phyloP scores from a whole-genome alignment of 352 stramenopile species.

The Phytopythium aichiense region DNA sequence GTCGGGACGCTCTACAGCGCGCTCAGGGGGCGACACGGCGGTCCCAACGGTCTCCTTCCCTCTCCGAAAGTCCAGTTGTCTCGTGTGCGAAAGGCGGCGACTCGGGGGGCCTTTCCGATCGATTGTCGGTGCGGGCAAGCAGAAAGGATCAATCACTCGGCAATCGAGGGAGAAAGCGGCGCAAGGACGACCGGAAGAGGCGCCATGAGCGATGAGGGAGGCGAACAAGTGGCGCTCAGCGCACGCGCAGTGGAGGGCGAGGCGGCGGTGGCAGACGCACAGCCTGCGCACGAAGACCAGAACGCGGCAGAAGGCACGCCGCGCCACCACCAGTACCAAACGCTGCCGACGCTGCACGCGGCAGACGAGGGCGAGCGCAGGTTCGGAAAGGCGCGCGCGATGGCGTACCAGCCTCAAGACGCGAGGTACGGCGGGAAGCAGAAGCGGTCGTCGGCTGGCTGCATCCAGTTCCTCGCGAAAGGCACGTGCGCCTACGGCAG shows the following conservation, averaged over 20 bases:
- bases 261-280: constrained; percentile 1
- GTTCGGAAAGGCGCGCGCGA: constrained; percentile 10
- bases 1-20: neutral
- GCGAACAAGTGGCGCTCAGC: constrained; percentile 32
- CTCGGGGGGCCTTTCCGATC: neutral
- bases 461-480: constrained; percentile 37
- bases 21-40: neutral
- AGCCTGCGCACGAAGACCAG: neutral
- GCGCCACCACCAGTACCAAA: constrained; percentile 15
- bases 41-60: neutral
- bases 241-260: constrained; percentile 14
- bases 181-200: neutral
- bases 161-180: too few relatives aligned
- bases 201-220: constrained; percentile 19
- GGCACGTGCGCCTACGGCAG: constrained; percentile 46
- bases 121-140: neutral
- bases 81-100: neutral
- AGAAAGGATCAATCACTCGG: neutral
- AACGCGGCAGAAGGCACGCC: constrained; percentile 8
- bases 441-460: constrained; percentile 11
- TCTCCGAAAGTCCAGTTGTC: neutral
- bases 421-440: neutral
- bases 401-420: neutral
- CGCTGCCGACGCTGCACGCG: neutral
- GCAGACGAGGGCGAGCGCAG: neutral